Evolutionary conservation across 1,284 basidiomycete genomes (phyloP).

Genomic region (Stygiomarasmius scandens): DNA sequence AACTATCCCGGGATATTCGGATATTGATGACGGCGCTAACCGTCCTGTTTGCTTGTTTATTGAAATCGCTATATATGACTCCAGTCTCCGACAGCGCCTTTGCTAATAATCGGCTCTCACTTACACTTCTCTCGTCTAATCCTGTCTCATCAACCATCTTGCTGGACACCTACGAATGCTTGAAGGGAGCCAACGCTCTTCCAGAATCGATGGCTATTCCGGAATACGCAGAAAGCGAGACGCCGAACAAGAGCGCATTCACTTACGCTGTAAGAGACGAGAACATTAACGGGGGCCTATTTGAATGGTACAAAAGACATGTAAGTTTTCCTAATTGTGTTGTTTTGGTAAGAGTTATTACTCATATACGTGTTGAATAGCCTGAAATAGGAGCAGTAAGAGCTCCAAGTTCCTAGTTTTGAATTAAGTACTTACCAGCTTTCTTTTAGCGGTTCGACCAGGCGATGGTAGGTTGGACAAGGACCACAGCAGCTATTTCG

Average conservation of each 20-base stretch:
- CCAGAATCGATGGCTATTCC: conserved; percentile 6
- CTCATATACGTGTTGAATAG: background rate
- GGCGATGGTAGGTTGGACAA: conserved; percentile 15
- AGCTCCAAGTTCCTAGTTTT: no score
- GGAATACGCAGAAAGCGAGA: conserved; percentile 3
- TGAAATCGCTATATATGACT: background rate
- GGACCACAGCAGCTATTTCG: conserved; percentile 7
- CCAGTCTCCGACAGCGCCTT: conserved; percentile 12
- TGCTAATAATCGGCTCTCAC: conserved; percentile 15
- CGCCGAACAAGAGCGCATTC: conserved; percentile 2
- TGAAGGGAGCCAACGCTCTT: conserved; percentile 3
- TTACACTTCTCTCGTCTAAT: conserved; percentile 11
- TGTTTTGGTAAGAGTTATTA: background rate
- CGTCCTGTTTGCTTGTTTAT: background rate
- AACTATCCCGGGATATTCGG: no score
- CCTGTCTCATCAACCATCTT: background rate
- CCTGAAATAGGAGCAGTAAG: conserved; percentile 1
- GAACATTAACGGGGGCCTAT: background rate
- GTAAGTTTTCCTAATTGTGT: background rate
- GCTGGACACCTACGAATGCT: conserved; percentile 7
- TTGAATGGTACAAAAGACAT: conserved; percentile 9
- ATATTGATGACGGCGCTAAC: no score
- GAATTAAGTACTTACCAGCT: background rate
- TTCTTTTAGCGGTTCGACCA: conserved; percentile 9
- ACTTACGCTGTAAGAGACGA: conserved; percentile 6